phyloP scores from a whole-genome alignment of 73 alveolate species.

The Blepharisma japonicum region DNA sequence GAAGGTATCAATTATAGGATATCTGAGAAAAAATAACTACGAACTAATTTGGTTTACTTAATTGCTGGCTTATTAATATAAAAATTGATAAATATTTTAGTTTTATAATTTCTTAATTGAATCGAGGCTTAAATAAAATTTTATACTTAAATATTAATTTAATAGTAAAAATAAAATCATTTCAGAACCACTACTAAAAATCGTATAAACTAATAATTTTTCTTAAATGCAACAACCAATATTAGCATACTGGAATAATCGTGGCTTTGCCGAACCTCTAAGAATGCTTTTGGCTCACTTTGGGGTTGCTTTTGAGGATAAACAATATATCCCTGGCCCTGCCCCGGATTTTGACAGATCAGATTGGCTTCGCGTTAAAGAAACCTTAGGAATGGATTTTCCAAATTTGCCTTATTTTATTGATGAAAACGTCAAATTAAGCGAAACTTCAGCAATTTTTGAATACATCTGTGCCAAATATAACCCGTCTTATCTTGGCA shows the following conservation, averaged over 20 bases:
- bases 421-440: slow-evolving; percentile 40
- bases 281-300: slow-evolving; percentile 35
- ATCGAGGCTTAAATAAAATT: no score
- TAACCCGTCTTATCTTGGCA: slow-evolving; percentile 36
- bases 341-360: slow-evolving; percentile 35
- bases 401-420: slow-evolving; percentile 43
- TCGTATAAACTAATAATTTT: no score
- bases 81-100: no score
- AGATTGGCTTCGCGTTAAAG: slow-evolving; percentile 34
- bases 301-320: slow-evolving; percentile 36
- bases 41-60: no score
- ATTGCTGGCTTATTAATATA: no score
- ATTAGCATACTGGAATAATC: slow-evolving; percentile 45
- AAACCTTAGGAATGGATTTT: slow-evolving; percentile 6
- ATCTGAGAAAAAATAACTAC: no score
- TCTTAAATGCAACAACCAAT: slow-evolving; percentile 15
- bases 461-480: slow-evolving; percentile 38
- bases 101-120: no score
- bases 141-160: no score
- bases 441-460: slow-evolving; percentile 38
- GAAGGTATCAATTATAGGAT: no score
- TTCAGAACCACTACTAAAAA: no score
- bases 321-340: slow-evolving; percentile 29
- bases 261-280: slow-evolving; percentile 48
- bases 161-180: no score